phyloP scores from a whole-genome alignment of 768 basidiomycete species.

The Leccinum imitatum region DNA sequence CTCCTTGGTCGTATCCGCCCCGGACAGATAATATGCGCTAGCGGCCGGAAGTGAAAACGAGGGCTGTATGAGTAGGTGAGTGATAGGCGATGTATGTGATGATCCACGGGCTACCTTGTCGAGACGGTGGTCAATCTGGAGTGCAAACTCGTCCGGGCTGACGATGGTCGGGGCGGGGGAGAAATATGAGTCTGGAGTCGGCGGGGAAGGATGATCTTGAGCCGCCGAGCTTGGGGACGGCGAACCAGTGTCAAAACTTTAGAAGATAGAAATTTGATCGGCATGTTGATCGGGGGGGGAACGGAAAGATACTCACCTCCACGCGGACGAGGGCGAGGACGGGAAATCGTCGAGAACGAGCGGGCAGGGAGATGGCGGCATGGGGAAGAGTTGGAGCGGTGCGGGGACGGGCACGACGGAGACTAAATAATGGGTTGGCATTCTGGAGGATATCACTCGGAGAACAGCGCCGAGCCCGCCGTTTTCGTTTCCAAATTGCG shows the following conservation, averaged over 20 bases:
- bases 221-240: conserved; percentile 16
- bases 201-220: conserved; percentile 15
- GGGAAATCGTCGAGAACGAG: conserved; percentile 5
- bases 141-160: conserved; percentile 14
- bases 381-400: not conserved
- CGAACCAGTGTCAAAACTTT: conserved; percentile 10
- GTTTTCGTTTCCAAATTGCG: not conserved
- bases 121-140: conserved; percentile 10
- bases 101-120: conserved; percentile 1
- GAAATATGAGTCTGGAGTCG: conserved; percentile 21
- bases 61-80: conserved; percentile 1
- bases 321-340: conserved; percentile 23
- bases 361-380: conserved; percentile 6
- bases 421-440: conserved; percentile 12
- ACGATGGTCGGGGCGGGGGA: conserved; percentile 11
- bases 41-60: not conserved
- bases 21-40: conserved; percentile 5
- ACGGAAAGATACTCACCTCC: conserved; percentile 23
- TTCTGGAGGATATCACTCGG: conserved; percentile 3
- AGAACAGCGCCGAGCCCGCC: conserved; percentile 12
- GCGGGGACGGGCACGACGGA: not conserved
- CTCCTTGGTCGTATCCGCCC: conserved; percentile 15
- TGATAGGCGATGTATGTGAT: not conserved
- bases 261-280: not conserved
- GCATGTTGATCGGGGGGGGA: not conserved